Evolutionary conservation across 2,329 filamentous ascomycete species (phyloP), one percentile per base, ranked within the genome.

Genomic region (Karstenula rhodostoma): DNA sequence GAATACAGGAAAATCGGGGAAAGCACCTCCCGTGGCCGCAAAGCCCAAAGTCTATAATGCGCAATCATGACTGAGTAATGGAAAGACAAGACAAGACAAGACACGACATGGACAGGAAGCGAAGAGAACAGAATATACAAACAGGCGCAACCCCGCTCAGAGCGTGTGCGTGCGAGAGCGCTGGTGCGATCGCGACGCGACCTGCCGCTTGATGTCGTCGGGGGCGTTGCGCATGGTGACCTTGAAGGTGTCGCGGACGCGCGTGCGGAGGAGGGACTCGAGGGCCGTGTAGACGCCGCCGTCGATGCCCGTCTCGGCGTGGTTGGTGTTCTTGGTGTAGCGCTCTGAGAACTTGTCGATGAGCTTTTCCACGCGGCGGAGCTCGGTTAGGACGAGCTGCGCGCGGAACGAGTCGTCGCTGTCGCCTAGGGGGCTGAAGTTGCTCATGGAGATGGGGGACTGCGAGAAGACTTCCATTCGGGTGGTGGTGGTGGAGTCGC

Each of bases 321-420:
- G 43, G 52, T 67, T 70, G n/a, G 60, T 60, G 17, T 47, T 35
- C 56, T 69, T 75, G 65, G 70, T 73, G 64, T 76, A 77, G 35
- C 73, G 70, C 56, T 75, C 73, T 2, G 72, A 71, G 62, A 77
- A 77, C 64, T 70, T 73, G 60, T 77, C 73, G 47, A 77, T 75
- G 56, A 77, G 70, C 67, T 77, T 76, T 62, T 77, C 75, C 0
- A 77, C 70, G 47, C 71, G 75, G 57, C 71, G 67, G 12, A 77
- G 67, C 63, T 77, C 74, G 23, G 64, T 65, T 9, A 77, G 68
- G 6, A 77, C 67, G 5, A 73, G 67, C 47, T 76, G 73, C 0
- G 73, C 75, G 5, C 73, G 67, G 56, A 73, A 68, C 1, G 70
- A 70, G 33, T 73, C 65, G 40, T 77, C 74, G 13, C 71, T 68